These are phyloP conservation scores for Teratosphaeria pseudoeucalypti DNA, from an alignment of 2,329 filamentous ascomycete genomes.

Conservation along the genomic window DNA sequence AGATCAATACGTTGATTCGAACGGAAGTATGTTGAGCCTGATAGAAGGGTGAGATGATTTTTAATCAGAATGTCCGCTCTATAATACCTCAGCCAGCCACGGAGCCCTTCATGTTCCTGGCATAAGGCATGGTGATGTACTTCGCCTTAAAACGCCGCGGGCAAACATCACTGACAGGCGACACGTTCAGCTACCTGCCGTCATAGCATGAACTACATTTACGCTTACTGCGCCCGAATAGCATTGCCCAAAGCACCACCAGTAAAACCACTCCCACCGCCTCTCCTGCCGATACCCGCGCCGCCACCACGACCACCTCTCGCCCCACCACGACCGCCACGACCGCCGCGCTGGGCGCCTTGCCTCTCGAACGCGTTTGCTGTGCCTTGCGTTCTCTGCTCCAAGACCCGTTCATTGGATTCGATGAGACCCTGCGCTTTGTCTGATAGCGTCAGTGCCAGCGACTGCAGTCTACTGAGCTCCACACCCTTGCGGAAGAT, in stretches of 20 bases:
- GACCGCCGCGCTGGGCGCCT: slow-evolving; percentile 62
- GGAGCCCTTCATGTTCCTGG: not conserved
- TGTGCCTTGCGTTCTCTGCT: slow-evolving; percentile 93
- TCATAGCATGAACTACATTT: not conserved
- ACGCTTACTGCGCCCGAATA: slow-evolving; percentile 35
- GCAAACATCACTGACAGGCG: not conserved
- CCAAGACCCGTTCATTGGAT: slow-evolving; percentile 91
- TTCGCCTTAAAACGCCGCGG: not conserved
- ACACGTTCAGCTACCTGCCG: not conserved
- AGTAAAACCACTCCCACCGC: slow-evolving; percentile 57
- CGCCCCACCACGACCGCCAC: slow-evolving; percentile 49
- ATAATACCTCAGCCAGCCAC: not conserved
- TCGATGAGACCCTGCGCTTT: slow-evolving; percentile 95
- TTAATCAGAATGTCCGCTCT: not conserved
- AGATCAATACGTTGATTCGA: not conserved
- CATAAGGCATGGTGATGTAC: not conserved
- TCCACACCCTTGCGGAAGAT: slow-evolving; percentile 99
- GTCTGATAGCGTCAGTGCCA: slow-evolving; percentile 87
- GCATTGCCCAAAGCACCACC: slow-evolving; percentile 62
- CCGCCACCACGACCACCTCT: slow-evolving; percentile 46
- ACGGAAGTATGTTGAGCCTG: not conserved
- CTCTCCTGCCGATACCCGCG: slow-evolving; percentile 37
- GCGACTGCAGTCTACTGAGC: slow-evolving; percentile 86
- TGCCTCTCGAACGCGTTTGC: slow-evolving; percentile 92
- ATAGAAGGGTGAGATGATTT: not conserved